Evolutionary conservation across 495 filamentous ascomycete species (phyloP).

Genomic region (Podospora australis): DNA sequence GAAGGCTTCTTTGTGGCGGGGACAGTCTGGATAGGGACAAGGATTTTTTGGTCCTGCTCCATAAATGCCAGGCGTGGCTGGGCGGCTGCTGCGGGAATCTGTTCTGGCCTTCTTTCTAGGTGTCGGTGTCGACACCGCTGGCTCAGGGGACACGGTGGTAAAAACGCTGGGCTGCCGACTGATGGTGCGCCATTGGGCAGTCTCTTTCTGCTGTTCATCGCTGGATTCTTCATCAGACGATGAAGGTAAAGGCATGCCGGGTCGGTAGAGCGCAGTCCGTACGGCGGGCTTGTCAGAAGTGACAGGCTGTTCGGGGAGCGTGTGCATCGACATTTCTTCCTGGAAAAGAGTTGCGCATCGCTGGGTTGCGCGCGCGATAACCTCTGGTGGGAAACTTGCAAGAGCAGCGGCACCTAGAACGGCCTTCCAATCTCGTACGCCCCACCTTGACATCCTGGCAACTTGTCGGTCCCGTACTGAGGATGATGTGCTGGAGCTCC

Average conservation of each 20-base stretch:
- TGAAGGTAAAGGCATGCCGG: slow-evolving; percentile 23
- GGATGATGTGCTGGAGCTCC: slow-evolving; percentile 6
- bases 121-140: too few species aligned
- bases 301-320: slow-evolving; percentile 40
- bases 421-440: slow-evolving; percentile 72
- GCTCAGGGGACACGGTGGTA: not conserved
- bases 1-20: slow-evolving; percentile 11
- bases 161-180: slow-evolving; percentile 18
- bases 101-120: not conserved
- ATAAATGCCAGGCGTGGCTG: not conserved
- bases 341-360: slow-evolving; percentile 67
- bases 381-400: slow-evolving; percentile 54
- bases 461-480: not conserved
- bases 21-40: slow-evolving; percentile 18
- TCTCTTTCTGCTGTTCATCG: slow-evolving; percentile 15
- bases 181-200: slow-evolving; percentile 11
- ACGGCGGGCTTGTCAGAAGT: slow-evolving; percentile 7
- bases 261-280: slow-evolving; percentile 24
- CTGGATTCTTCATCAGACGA: slow-evolving; percentile 36
- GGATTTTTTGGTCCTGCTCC: not conserved
- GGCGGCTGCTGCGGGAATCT: not conserved
- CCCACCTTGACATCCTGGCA: slow-evolving; percentile 24
- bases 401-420: slow-evolving; percentile 68
- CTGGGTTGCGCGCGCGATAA: slow-evolving; percentile 57
- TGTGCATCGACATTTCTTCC: slow-evolving; percentile 56